A percentile compares a stretch with the other conserved stretches of the same genome.
Conservation (phyloP, 257 asterid genomes). For the Osmanthus fragrans region DNA sequence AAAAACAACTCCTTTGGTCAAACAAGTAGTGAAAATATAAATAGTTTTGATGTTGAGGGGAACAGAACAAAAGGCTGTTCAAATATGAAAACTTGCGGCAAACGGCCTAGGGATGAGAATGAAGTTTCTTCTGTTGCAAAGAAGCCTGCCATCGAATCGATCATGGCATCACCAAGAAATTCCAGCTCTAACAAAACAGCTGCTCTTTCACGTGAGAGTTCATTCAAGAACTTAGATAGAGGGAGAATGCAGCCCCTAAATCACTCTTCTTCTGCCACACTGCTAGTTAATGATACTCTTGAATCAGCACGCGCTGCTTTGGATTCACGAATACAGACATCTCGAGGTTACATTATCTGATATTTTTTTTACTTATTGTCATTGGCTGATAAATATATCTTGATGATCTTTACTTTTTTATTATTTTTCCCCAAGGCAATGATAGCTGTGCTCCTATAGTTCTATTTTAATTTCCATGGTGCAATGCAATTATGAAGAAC, state of each 20-base stretch:
- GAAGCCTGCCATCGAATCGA: slow-evolving; percentile 56
- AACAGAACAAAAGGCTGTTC: slow-evolving; percentile 40
- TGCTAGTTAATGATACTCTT: slow-evolving; percentile 36
- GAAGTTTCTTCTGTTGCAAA: slow-evolving; percentile 72
- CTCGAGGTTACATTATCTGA: slow-evolving; percentile 49
- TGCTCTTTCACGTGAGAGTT: slow-evolving; percentile 60
- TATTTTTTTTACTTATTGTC: slow-evolving; percentile 9
- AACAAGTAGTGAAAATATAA: slow-evolving; percentile 44
- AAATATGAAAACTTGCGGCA: slow-evolving; percentile 41
- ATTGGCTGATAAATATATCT: slow-evolving; percentile 15
- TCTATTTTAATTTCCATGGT: slow-evolving; percentile 10
- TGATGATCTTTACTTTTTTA: slow-evolving; percentile 9
- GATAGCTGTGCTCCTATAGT: slow-evolving; percentile 9
- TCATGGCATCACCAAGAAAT: slow-evolving; percentile 49
- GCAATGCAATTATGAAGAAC: slow-evolving; percentile 11
- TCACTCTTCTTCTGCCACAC: slow-evolving; percentile 40
- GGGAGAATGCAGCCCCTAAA: slow-evolving; percentile 48
- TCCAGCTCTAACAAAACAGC: slow-evolving; percentile 40
- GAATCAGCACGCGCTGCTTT: slow-evolving; percentile 50
- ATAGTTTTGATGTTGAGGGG: slow-evolving; percentile 46
- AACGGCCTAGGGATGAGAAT: slow-evolving; percentile 62
- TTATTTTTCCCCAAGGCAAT: slow-evolving; percentile 14
- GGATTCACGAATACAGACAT: slow-evolving; percentile 40
- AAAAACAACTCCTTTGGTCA: slow-evolving; percentile 55
- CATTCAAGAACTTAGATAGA: slow-evolving; percentile 58